Evolutionary conservation across 768 basidiomycete species (phyloP).

Genomic region (Tubosaeta brunneosetosa): DNA sequence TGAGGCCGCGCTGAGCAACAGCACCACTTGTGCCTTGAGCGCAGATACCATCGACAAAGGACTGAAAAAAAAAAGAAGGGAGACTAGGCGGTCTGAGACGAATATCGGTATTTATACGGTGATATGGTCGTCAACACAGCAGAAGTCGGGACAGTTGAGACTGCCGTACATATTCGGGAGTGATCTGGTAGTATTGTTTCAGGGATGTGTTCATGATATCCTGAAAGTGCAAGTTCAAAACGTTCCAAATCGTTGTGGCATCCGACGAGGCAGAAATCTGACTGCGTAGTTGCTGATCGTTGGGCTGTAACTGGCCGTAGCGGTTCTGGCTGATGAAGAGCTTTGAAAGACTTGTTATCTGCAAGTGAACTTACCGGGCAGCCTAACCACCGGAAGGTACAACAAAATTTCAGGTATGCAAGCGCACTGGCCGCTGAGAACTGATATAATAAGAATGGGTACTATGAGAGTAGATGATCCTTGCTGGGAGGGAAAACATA

Average conservation of each 20-base stretch:
- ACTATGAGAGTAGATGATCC: not conserved
- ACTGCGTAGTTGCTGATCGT: too few species aligned
- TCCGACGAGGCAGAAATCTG: too few species aligned
- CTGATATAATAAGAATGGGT: conserved; percentile 8
- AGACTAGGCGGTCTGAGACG: not conserved
- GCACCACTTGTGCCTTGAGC: conserved; percentile 5
- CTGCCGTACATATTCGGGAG: not conserved
- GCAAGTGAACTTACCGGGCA: not conserved
- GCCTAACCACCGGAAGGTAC: not conserved
- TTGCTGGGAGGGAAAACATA: not conserved
- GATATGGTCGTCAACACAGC: not conserved
- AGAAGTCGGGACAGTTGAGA: not conserved
- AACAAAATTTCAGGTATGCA: not conserved
- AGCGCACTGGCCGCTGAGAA: not conserved
- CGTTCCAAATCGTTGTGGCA: too few species aligned
- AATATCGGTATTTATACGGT: conserved; percentile 6
- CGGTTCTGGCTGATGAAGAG: too few species aligned
- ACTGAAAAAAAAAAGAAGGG: conserved; percentile 4
- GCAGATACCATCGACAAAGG: conserved; percentile 18
- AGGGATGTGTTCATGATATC: too few species aligned
- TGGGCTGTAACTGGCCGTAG: too few species aligned
- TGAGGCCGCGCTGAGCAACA: conserved; percentile 10
- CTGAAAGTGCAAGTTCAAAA: too few species aligned
- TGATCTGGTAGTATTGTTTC: too few species aligned
- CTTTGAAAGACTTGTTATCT: too few species aligned